Percentiles rank a stretch among this genome's conserved stretches.
These are phyloP conservation scores for Sanghuangporus sanghuang DNA, from an alignment of 1,284 basidiomycete genomes.

Conservation along the genomic window DNA sequence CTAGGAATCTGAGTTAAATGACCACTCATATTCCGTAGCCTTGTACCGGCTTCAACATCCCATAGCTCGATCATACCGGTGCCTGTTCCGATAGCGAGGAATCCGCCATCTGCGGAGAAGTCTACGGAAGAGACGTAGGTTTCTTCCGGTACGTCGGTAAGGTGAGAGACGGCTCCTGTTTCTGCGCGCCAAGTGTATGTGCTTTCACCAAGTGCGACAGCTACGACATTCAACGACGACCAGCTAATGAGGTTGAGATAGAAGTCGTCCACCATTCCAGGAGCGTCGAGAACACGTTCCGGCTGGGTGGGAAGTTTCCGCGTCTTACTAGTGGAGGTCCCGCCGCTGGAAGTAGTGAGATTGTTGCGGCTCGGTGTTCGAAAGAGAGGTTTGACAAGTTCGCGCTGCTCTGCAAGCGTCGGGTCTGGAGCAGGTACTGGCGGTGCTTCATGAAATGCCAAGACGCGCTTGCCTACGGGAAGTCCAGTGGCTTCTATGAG, in stretches of 20 bases:
- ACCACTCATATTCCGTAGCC: constrained; percentile 84
- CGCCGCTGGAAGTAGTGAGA: constrained; percentile 54
- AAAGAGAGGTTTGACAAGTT: constrained; percentile 68
- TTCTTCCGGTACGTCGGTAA: constrained; percentile 73
- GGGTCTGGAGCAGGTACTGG: constrained; percentile 63
- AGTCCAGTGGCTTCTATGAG: constrained; percentile 71
- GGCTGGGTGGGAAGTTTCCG: constrained; percentile 81
- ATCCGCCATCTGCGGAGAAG: constrained; percentile 85
- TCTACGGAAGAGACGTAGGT: constrained; percentile 76
- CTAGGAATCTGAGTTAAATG: constrained; percentile 79
- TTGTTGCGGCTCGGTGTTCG: constrained; percentile 57
- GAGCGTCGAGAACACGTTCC: constrained; percentile 91
- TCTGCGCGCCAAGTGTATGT: constrained; percentile 95
- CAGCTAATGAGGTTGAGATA: constrained; percentile 94
- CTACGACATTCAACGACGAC: constrained; percentile 83
- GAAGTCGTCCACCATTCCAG: constrained; percentile 94
- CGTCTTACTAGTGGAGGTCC: constrained; percentile 53
- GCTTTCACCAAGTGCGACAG: constrained; percentile 78
- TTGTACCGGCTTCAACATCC: constrained; percentile 80
- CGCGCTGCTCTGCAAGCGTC: constrained; percentile 66
- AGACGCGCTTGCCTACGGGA: constrained; percentile 65
- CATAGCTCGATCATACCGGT: constrained; percentile 92
- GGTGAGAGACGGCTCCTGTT: constrained; percentile 73
- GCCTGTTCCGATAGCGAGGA: constrained; percentile 83
- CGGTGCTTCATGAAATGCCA: constrained; percentile 75